Base-by-base conservation (phyloP, 2,329 filamentous ascomycete species). In the Colletotrichum liriopes region DNA sequence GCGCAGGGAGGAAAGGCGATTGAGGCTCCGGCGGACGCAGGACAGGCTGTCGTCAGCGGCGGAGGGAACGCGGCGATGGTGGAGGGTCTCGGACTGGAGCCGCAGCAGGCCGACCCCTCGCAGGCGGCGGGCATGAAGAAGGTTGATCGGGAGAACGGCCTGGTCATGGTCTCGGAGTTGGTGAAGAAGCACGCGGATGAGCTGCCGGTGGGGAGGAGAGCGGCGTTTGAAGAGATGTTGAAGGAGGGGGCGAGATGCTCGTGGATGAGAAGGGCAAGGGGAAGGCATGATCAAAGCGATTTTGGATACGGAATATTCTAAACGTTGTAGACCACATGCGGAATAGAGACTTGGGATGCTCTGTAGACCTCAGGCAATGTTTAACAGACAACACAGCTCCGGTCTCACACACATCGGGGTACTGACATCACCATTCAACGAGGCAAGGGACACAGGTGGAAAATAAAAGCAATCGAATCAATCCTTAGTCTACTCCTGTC, bases 71-170 rank as follows among this genome's bases (percentile, higher is more conserved):
- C 69, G 23, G 75, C 75, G 5, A 68, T 78, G 52, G 77, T 83
- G 1, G 78, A 82, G 1, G 81, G 80, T 0, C 74, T 87, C 8
- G 81, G 79, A 5, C 77, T 87, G 16, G 82, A 87, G 75, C 86
- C 86, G 60, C 86, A 85, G 75, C 86, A 86, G 71, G 82, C 83
- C 4, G 84, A 88, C 61, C 80, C 83, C 0, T 81, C 80, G 32
- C 82, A 84, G 66, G 78, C 82, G 52, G 85, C 83, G 1, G 83
- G 82, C 54, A 87, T 88, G 82, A 80, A 81, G 1, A 84, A 84
- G 71, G 82, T 89, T 7, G 90, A 92, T 75, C 84, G 89, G 11
- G 90, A 92, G 78, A 92, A 92, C 73, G 89, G 85, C 0, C 79
- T 92, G 29, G 88, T 92, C 0, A 78, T 92, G 68, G 84, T 90